Evolutionary conservation across 495 filamentous ascomycete genomes (phyloP).

Genomic region (Aspergillus steynii): DNA sequence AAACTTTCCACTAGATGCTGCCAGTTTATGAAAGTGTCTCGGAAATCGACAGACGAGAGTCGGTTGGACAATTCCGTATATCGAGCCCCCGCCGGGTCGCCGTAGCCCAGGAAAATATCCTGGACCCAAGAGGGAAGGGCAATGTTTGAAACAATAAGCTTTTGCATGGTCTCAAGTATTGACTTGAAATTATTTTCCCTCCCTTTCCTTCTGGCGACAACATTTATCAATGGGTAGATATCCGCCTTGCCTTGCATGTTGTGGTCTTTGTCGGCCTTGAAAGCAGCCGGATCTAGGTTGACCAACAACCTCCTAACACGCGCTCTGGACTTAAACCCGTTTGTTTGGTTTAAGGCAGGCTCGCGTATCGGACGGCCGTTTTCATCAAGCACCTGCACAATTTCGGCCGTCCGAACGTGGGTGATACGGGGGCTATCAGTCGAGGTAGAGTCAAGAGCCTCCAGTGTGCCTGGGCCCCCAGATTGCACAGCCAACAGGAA

Average conservation of each 20-base stretch:
- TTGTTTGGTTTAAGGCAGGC: constrained; percentile 45
- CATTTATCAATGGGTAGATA: constrained; percentile 83
- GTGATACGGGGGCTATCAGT: constrained; percentile 62
- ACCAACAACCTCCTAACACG: constrained; percentile 71
- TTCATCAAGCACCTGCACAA: constrained; percentile 87
- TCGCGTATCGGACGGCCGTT: constrained; percentile 76
- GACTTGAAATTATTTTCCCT: constrained; percentile 98
- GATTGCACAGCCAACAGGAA: constrained; percentile 74
- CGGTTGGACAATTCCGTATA: constrained; percentile 81
- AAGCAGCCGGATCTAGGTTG: constrained; percentile 76
- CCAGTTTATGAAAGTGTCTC: constrained; percentile 95
- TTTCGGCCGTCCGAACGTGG: constrained; percentile 77
- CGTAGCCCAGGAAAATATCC: constrained; percentile 95
- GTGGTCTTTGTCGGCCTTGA: constrained; percentile 73
- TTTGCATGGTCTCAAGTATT: constrained; percentile 86
- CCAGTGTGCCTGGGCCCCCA: constrained; percentile 50
- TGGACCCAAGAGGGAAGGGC: constrained; percentile 90
- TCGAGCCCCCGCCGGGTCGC: constrained; percentile 83
- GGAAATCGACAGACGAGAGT: constrained; percentile 77
- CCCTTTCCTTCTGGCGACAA: constrained; percentile 79
- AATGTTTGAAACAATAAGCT: constrained; percentile 80
- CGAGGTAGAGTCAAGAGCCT: constrained; percentile 50
- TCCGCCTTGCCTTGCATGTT: constrained; percentile 65
- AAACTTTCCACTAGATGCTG: constrained; percentile 87
- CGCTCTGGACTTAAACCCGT: constrained; percentile 54